These are phyloP conservation scores for Cucumis melo DNA, from an alignment of 306 rosid genomes.

Conservation along the genomic window DNA sequence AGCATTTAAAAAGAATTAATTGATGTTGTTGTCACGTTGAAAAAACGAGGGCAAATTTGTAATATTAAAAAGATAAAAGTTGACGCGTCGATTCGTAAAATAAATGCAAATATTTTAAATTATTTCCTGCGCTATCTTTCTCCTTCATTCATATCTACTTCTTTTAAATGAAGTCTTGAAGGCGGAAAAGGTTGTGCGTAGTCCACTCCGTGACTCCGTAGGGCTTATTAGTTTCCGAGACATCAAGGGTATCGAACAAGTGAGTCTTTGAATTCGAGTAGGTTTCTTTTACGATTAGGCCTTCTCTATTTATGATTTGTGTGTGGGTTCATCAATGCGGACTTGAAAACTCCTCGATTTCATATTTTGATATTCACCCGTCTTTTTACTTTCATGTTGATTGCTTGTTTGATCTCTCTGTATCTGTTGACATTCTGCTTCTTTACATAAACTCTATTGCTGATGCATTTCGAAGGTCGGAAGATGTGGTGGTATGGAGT, in stretches of 20 bases:
- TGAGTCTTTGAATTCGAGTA: neutral
- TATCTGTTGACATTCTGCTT: neutral
- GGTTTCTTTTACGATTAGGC: neutral
- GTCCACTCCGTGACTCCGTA: too few relatives aligned
- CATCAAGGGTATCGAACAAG: constrained; percentile 14
- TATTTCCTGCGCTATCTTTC: too few relatives aligned
- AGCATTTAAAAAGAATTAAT: too few relatives aligned
- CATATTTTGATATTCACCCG: neutral
- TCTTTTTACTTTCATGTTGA: neutral
- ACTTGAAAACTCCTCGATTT: neutral
- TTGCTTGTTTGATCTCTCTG: neutral
- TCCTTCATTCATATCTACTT: too few relatives aligned
- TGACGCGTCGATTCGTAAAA: too few relatives aligned
- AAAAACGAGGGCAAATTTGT: too few relatives aligned
- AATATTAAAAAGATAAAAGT: too few relatives aligned
- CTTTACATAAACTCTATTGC: neutral
- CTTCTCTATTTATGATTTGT: neutral
- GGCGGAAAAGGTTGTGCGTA: too few relatives aligned
- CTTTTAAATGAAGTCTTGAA: too few relatives aligned
- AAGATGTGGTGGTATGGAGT: neutral
- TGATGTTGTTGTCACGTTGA: too few relatives aligned
- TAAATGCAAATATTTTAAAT: too few relatives aligned
- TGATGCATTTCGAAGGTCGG: neutral
- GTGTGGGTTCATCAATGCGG: neutral
- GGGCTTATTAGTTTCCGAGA: neutral